These are phyloP conservation scores for Allium cepa DNA, from an alignment of 106 monocot genomes.

Conservation along the genomic window DNA sequence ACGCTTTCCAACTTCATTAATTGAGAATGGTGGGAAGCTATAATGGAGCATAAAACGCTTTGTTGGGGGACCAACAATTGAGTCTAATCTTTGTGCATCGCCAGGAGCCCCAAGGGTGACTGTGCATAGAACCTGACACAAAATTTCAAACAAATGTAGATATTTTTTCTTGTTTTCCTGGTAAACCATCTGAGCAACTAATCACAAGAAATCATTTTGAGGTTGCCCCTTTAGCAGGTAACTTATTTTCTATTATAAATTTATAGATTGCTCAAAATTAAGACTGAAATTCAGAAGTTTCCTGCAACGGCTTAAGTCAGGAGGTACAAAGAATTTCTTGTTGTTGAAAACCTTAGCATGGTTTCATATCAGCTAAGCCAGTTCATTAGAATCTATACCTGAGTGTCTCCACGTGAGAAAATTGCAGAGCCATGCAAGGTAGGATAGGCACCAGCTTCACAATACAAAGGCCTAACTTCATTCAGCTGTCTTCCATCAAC, in stretches of 20 bases:
- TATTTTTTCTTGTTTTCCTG: too few species aligned
- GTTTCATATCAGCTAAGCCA: too few species aligned
- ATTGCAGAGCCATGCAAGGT: conserved; percentile 89
- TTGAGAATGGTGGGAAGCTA: conserved; percentile 91
- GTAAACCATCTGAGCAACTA: too few species aligned
- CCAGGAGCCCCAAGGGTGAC: conserved; percentile 95
- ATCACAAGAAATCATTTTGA: too few species aligned
- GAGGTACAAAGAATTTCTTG: too few species aligned
- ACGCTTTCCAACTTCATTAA: conserved; percentile 89
- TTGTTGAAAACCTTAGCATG: too few species aligned
- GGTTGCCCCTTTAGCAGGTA: too few species aligned
- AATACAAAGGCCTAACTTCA: conserved; percentile 88
- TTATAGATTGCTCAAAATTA: too few species aligned
- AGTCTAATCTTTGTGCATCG: conserved; percentile 90
- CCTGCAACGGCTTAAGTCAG: too few species aligned
- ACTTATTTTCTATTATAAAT: too few species aligned
- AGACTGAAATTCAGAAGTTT: too few species aligned
- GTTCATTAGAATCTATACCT: conserved; percentile 25
- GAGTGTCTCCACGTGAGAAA: conserved; percentile 93
- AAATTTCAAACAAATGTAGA: too few species aligned
- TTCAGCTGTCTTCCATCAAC: conserved; percentile 92
- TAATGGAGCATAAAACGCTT: conserved; percentile 99
- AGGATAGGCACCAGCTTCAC: conserved; percentile 73
- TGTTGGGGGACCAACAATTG: conserved; percentile 87
- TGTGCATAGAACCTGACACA: conserved; percentile 77